These are phyloP conservation scores for Suillus discolor DNA, from an alignment of 768 basidiomycete genomes.

Conservation along the genomic window DNA sequence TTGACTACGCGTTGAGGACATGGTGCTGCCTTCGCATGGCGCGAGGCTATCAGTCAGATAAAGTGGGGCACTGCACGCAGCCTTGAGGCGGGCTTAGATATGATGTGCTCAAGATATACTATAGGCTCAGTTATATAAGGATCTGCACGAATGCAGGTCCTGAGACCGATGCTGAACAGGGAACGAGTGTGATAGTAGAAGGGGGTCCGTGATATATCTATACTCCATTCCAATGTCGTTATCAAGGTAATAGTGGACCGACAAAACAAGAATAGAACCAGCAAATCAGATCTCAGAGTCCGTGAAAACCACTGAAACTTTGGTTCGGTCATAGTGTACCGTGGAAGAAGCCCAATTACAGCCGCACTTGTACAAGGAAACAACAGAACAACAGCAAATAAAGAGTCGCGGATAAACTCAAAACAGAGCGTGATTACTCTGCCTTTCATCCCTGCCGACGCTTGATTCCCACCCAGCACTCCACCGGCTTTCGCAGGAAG, in stretches of 20 bases:
- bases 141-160: constrained; percentile 7
- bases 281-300: neutral
- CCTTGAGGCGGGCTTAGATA: constrained; percentile 18
- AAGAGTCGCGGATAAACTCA: neutral
- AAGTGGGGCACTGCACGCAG: constrained; percentile 10
- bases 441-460: constrained; percentile 46
- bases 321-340: neutral
- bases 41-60: constrained; percentile 1
- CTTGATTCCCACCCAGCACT: constrained; percentile 72
- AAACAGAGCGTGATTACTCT: neutral
- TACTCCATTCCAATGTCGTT: neutral
- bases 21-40: constrained; percentile 19
- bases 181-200: neutral
- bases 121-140: constrained; percentile 17
- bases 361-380: neutral
- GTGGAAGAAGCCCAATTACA: neutral
- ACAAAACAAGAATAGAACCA: constrained; percentile 21
- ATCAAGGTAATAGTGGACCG: neutral
- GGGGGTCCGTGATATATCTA: neutral
- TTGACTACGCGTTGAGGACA: constrained; percentile 19
- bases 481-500: constrained; percentile 82
- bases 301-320: neutral
- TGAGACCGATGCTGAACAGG: constrained; percentile 10
- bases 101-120: constrained; percentile 4
- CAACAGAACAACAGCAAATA: neutral